Percentiles rank a stretch among this genome's conserved stretches.
Conservation (phyloP, 257 asterid genomes). For the Handroanthus guayacan region DNA sequence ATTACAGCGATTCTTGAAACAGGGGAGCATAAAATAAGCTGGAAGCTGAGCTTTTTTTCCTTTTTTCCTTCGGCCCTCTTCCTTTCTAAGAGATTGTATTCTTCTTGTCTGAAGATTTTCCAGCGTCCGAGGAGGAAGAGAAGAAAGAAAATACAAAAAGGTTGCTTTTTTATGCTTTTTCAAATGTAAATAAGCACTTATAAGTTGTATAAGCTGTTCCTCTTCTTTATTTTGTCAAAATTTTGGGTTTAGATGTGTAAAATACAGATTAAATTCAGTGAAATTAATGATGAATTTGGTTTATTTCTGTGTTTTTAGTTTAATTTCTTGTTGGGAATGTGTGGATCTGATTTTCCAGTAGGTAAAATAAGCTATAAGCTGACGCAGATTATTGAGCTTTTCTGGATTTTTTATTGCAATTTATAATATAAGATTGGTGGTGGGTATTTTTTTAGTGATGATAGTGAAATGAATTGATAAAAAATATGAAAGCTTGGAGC, state of each 20-base stretch:
- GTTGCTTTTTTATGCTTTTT: neutral
- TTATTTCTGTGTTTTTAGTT: neutral
- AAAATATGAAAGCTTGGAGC: neutral
- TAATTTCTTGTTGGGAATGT: constrained; percentile 31
- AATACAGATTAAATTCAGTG: neutral
- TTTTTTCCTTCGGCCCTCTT: constrained; percentile 35
- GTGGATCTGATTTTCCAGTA: constrained; percentile 51
- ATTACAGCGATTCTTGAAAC: constrained; percentile 68
- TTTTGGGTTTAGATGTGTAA: neutral
- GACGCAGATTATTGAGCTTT: constrained; percentile 21
- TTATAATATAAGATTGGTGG: neutral
- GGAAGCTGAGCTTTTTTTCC: neutral
- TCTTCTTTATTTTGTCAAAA: neutral
- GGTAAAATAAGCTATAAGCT: constrained; percentile 41
- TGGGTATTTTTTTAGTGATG: constrained; percentile 23
- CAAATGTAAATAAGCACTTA: constrained; percentile 32
- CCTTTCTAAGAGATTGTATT: constrained; percentile 68
- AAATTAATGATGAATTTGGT: constrained; percentile 26
- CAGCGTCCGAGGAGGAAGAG: constrained; percentile 73
- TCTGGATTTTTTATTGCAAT: neutral
- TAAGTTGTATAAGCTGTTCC: neutral
- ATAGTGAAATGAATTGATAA: constrained; percentile 32
- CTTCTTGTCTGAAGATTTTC: constrained; percentile 41
- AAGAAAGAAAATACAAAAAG: constrained; percentile 1
- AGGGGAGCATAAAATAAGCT: neutral